Base-by-base conservation (phyloP, 768 basidiomycete genomes). In the Naganishia vishniacii region DNA sequence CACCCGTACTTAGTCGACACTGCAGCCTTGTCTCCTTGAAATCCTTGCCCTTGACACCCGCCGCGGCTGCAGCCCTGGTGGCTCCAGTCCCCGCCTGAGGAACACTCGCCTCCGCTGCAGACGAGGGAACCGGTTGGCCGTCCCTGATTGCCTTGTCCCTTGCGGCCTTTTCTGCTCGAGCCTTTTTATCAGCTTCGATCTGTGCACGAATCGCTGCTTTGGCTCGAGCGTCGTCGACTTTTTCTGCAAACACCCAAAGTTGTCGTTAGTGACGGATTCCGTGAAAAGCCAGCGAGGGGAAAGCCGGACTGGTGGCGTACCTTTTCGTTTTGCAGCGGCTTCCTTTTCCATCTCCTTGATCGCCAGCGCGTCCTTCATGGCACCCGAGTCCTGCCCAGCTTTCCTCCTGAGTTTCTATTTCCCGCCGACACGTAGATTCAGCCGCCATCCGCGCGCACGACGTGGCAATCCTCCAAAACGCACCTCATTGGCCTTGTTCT, bases 171-270 rank as follows among this genome's bases (percentile, higher is more conserved):
- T 88, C 91, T 0, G 90, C 90, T 20, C 94, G 85, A 9, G 84
- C 86, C 59, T 84, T 84, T 79, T 92, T 98, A 80, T 95, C 93
- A 0, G 86, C 89, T 77, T 93, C 92, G 68, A 97, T 95, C 75
- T 95, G 92, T 0, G 88, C 89, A 74, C 91, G 91, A 72, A 97
- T 81, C 0, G 88, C 88, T 3, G 89, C 89, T 67, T 81, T 85
- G 1, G 91, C 93, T 71, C 85, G 86, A 12, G 86, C 85, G 51
- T 98, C 94, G 58, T 88, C 89, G 42, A 90, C 72, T 51, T 63
- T 98, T 71, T 97, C 94, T 93, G 71, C 31, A 26, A 29, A 15
- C 4, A 8, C 48, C 4, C 23, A 25, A 12, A 34, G n/a, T 16
- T 8, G 51, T 8, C 3, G 12, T 15, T 18, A 12, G n/a, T 15